Evolutionary conservation across 176 grass and related monocot genomes (phyloP), one percentile per base, ranked within the genome.

Genomic region (Triticum monococcum): DNA sequence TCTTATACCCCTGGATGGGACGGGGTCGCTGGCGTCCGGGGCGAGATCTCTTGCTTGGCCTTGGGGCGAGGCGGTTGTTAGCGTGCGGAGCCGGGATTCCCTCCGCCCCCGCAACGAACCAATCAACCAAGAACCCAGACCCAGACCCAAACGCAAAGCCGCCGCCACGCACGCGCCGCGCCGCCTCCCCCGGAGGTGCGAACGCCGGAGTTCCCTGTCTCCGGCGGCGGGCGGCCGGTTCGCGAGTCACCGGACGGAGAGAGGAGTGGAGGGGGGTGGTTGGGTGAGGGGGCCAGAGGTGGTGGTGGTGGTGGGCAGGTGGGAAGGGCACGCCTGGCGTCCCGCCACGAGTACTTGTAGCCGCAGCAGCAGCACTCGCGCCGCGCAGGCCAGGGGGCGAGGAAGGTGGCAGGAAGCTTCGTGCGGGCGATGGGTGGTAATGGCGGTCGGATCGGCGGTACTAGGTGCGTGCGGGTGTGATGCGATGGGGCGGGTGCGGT

Each of bases 361-460:
- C 28, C 28, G 0, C 17, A 11, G 41, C 3, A 45, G 54, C 18
- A 57, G 17, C 18, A 22, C 56, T 3, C 54, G 18, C 62, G 52
- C 40, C 6, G 63, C 16, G 26, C 43, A 8, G 24, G 43, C 9
- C 41, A 4, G 43, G 25, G 17, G 2, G 0, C 2, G 18, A 57
- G 56, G 87, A 84, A 89, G 87, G 66, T 89, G 81, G 56, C 40
- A 79, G 17, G 87, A 89, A 89, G 87, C 81, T 89, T 89, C 87
- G 50, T 17, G 14, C 48, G 48, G 14, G 48, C 48, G 48, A 52
- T 52, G 54, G 54, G 3, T 14, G 38, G n/a, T 25, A 28, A 9
- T 70, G 68, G 68, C 20, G 28, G 2, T 30, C 28, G 20, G 20
- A n/a, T 35, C 48, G 48, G 48, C 1, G 14, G 48, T 50, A 14